Percentiles rank a stretch among this genome's conserved stretches.
phyloP scores from a whole-genome alignment of 2,329 filamentous ascomycete genomes.

The Verticillium zaregamsianum region DNA sequence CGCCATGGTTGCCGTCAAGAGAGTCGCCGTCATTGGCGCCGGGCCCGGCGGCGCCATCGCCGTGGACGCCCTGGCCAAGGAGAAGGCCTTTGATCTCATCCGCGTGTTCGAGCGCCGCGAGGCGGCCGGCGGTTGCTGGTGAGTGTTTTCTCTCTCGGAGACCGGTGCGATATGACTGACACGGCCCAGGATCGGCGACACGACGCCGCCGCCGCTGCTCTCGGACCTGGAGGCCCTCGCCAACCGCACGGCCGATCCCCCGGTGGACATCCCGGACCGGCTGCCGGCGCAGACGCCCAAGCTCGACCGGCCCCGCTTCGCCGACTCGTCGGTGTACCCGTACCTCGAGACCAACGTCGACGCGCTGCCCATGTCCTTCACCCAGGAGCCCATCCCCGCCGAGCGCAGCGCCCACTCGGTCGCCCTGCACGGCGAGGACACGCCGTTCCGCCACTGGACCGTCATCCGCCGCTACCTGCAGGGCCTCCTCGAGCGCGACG shows the following conservation, averaged over 20 bases:
- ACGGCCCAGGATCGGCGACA: conserved; percentile 36
- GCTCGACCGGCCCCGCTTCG: conserved; percentile 41
- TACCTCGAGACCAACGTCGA: conserved; percentile 64
- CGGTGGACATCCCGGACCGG: conserved; percentile 38
- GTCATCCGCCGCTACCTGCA: conserved; percentile 53
- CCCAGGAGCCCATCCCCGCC: conserved; percentile 48
- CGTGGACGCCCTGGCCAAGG: conserved; percentile 55
- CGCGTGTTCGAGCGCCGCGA: conserved; percentile 60
- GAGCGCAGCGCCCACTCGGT: conserved; percentile 23
- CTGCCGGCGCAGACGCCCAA: conserved; percentile 43
- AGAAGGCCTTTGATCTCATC: conserved; percentile 54
- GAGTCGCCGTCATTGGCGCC: conserved; percentile 56
- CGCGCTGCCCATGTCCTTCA: conserved; percentile 55
- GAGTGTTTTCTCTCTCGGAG: conserved; percentile 14
- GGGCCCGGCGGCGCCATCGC: conserved; percentile 58
- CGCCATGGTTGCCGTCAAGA: conserved; percentile 18
- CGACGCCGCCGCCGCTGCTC: conserved; percentile 30
- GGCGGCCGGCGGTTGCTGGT: conserved; percentile 59
- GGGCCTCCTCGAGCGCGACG: conserved; percentile 44
- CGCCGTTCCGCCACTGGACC: conserved; percentile 59
- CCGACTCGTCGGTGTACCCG: conserved; percentile 57
- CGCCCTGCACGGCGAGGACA: conserved; percentile 45
- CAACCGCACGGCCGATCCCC: conserved; percentile 43
- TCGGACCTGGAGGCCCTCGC: conserved; percentile 43
- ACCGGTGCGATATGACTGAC: conserved; percentile 1